Evolutionary conservation across 306 rosid genomes (phyloP), one percentile per base, ranked within the genome.

Genomic region (Gillenia trifoliata): DNA sequence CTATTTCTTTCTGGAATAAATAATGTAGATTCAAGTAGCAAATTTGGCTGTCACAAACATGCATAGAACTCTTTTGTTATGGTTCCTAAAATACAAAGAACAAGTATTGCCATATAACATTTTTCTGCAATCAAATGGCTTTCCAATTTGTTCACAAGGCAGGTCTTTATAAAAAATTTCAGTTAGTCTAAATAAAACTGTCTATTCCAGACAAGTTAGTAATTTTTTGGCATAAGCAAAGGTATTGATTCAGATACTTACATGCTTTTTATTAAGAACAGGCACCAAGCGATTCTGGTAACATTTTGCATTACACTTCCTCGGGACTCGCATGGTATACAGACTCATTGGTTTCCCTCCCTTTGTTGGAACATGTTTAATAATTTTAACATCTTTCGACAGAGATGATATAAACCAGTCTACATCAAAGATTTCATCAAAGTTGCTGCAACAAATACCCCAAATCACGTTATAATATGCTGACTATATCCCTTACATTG

Each of bases 351-450:
- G 74, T 64, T 87, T 83, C n/a, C n/a, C 87, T 73, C 71, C 86
- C n/a, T n/a, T n/a, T 23, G 16, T 7, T 23, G 98, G 91, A 79
- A 91, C 89, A 56, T 88, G 65, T 69, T 91, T 91, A 54, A 91
- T 68, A 43, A 91, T 81, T 74, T 78, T 76, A 64, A 91, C 87
- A 82, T 93, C 96, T 55, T 88, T 86, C n/a, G 77, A 74, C 26
- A 93, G 96, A 78, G 76, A 89, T 34, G 88, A 83, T 66, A 93
- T 88, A 69, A 93, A 93, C 90, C 84, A 87, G 55, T 89, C 94
- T 36, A 76, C 85, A 70, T 91, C 91, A 82, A 93, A 93, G 33
- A 93, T 86, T 40, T 93, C 94, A 34, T 86, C 83, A 64, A 93
- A 93, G 77, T 87, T 70, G 85, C 98, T 93, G 97, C 92, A 87